Conservation (phyloP, 192 early-diverging fungal species). For the Spizellomyces punctatus region DNA sequence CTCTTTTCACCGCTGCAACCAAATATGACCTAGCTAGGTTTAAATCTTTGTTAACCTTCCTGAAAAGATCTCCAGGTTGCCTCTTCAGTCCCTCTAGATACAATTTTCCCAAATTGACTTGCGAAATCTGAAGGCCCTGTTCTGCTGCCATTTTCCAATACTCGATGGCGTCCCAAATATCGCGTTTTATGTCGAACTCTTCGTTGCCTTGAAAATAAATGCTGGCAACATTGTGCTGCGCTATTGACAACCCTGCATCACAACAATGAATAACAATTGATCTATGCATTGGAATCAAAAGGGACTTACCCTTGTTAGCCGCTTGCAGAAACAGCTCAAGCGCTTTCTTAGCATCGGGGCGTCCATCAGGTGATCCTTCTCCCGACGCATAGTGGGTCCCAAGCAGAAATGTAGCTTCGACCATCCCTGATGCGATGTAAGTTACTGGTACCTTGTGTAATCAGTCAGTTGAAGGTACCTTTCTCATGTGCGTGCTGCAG, state of each 20-base stretch:
- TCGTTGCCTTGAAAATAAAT: conserved; percentile 21
- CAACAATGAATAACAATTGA: background rate
- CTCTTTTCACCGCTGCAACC: background rate
- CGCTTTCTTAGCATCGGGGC: conserved; percentile 24
- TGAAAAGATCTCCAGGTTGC: conserved; percentile 9
- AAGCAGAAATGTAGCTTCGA: conserved; percentile 41
- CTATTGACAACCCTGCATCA: conserved; percentile 39
- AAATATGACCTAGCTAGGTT: conserved; percentile 22
- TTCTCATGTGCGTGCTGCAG: conserved; percentile 32
- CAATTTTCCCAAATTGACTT: conserved; percentile 43
- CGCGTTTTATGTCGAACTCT: conserved; percentile 5
- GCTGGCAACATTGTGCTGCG: conserved; percentile 46
- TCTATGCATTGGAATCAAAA: background rate
- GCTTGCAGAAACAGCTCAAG: conserved; percentile 31
- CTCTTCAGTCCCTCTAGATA: conserved; percentile 32
- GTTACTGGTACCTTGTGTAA: background rate
- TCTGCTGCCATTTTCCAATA: conserved; percentile 50
- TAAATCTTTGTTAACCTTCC: conserved; percentile 9
- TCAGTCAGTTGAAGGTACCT: conserved; percentile 12
- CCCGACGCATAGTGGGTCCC: conserved; percentile 36
- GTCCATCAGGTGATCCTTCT: conserved; percentile 5
- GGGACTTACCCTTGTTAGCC: conserved; percentile 37
- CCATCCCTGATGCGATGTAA: conserved; percentile 11
- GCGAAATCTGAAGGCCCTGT: conserved; percentile 34
- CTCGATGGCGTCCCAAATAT: conserved; percentile 35